A percentile compares a stretch with the other conserved stretches of the same genome.
Evolutionary conservation across 164 flowering plant species (phyloP).

Genomic region (Aristolochia californica): DNA sequence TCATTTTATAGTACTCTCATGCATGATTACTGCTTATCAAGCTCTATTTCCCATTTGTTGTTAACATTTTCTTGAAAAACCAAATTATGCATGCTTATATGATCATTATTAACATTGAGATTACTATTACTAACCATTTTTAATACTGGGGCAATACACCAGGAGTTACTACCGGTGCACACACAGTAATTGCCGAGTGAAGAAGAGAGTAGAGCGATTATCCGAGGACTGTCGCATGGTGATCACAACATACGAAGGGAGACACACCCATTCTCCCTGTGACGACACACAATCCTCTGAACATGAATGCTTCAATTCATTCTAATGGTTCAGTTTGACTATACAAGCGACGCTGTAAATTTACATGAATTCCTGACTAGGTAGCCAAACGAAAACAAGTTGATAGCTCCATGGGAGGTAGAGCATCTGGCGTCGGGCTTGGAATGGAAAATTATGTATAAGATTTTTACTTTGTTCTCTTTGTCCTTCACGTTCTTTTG

Average conservation of each 20-base stretch:
- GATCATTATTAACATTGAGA: too few relatives aligned
- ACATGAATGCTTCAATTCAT: conserved; percentile 53
- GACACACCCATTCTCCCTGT: conserved; percentile 71
- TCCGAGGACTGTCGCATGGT: conserved; percentile 86
- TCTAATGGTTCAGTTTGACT: conserved; percentile 16
- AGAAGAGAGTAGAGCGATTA: conserved; percentile 70
- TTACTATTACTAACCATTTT: too few relatives aligned
- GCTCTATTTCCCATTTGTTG: background rate
- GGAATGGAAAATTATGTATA: too few relatives aligned
- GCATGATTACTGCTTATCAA: too few relatives aligned
- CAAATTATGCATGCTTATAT: too few relatives aligned
- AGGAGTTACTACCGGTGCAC: conserved; percentile 84
- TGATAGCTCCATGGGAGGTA: too few relatives aligned
- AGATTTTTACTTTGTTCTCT: too few relatives aligned
- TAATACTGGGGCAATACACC: too few relatives aligned
- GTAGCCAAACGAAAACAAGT: too few relatives aligned
- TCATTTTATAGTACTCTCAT: too few relatives aligned
- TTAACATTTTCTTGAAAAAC: background rate
- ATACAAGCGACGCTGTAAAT: background rate
- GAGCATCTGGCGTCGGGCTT: too few relatives aligned
- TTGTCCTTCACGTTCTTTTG: too few relatives aligned
- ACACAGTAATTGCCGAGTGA: conserved; percentile 60
- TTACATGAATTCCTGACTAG: background rate
- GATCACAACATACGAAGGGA: conserved; percentile 92
- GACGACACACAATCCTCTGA: conserved; percentile 74